phyloP scores from a whole-genome alignment of 2,329 filamentous ascomycete species.

The Fusarium brachygibbosum region DNA sequence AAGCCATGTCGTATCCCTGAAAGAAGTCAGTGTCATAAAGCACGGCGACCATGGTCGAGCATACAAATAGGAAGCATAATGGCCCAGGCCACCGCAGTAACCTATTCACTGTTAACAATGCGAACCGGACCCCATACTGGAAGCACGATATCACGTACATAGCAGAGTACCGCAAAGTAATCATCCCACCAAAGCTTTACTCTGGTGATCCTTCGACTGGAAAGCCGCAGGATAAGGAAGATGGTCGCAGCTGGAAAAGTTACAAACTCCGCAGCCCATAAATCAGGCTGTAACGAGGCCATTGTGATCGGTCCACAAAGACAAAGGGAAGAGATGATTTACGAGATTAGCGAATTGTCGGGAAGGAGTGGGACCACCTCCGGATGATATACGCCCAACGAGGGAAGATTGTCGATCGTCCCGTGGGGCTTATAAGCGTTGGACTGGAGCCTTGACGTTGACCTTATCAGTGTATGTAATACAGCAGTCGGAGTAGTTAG shows the following conservation, averaged over 20 bases:
- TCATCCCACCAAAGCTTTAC: constrained; percentile 46
- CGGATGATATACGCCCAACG: constrained; percentile 7
- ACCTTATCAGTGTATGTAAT: neutral
- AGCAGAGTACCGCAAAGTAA: constrained; percentile 37
- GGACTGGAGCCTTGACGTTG: neutral
- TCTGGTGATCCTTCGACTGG: constrained; percentile 35
- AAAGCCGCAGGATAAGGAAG: constrained; percentile 33
- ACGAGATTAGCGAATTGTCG: neutral
- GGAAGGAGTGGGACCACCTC: neutral
- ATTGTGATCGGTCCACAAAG: neutral
- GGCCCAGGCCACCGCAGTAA: constrained; percentile 33
- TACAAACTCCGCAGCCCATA: constrained; percentile 38
- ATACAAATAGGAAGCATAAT: constrained; percentile 37
- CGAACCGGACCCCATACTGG: fast-evolving
- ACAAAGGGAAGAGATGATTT: neutral
- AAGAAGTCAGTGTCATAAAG: constrained; percentile 4
- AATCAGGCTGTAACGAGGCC: constrained; percentile 26
- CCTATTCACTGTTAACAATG: constrained; percentile 15
- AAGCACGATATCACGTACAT: constrained; percentile 13
- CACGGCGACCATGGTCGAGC: fast-evolving
- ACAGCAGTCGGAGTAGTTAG: neutral
- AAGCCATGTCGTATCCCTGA: constrained; percentile 39
- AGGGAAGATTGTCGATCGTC: neutral
- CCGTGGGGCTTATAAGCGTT: neutral
- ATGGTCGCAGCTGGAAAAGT: constrained; percentile 41